Evolutionary conservation across 1,284 basidiomycete species (phyloP), one percentile per base, ranked within the genome.

Genomic region (Rhodotorula sp.): DNA sequence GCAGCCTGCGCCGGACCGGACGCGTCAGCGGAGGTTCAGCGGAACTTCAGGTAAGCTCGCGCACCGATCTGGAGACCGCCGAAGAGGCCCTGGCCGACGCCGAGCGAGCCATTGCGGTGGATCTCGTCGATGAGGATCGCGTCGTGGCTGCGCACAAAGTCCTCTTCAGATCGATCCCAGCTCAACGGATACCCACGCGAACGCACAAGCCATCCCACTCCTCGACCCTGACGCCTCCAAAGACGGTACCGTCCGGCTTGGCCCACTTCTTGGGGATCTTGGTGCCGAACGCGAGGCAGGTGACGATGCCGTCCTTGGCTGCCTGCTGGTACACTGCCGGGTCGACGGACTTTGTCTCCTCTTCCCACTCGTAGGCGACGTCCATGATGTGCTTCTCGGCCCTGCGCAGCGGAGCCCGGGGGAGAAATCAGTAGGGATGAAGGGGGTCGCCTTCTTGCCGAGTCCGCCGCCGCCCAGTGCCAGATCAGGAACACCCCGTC

Each of bases 51-150:
- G 30, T 10, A 15, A 18, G 16, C 9, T 2, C 22, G 15, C 62
- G 56, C 34, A 68, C 73, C 80, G 58, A 81, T 81, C 30, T 80
- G 78, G 72, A 81, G 77, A 47, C 81, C 81, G 40, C 80, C 81
- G 40, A 78, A 71, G 26, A 82, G 75, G 48, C 76, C 81, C n/a
- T 74, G 72, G 1, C 53, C 58, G 11, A 66, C 62, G 24, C 76
- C 76, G 34, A 74, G 67, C 9, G 68, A 72, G 24, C 73, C 75
- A 37, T 64, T 61, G 6, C 75, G 68, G 61, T 69, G 62, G 5
- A 76, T 40, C 52, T 74, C 75, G 63, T 76, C 74, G 30, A 69
- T 70, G 24, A 75, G 55, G 64, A 75, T 73, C 62, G 64, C 61
- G 61, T 67, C 70, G 70, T 76, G 75, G 53, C 67, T 72, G 59